Evolutionary conservation across 2,329 filamentous ascomycete genomes (phyloP).

Genomic region (Alternaria burnsii): DNA sequence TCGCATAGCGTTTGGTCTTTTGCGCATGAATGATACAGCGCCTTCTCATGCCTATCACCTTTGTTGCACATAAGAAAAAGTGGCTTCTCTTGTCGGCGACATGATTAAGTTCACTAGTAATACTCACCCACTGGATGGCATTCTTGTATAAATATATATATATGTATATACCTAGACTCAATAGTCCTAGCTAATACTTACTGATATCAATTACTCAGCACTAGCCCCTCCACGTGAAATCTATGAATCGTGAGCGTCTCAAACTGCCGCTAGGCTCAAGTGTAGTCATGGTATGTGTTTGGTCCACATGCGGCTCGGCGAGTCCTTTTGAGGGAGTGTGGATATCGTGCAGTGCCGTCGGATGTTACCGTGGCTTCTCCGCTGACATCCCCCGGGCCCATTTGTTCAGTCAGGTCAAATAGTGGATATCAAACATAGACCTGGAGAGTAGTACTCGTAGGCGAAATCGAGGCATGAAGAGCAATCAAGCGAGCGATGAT

Average conservation of each 20-base stretch:
- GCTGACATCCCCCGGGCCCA: background rate
- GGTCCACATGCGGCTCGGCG: conserved; percentile 5
- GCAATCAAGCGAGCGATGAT: background rate
- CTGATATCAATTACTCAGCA: background rate
- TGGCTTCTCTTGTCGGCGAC: conserved; percentile 15
- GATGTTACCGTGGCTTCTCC: conserved; percentile 4
- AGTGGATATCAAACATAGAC: background rate
- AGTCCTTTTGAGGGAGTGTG: background rate
- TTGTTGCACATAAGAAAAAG: background rate
- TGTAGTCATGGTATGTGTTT: background rate
- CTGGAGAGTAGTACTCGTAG: background rate
- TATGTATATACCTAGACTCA: background rate
- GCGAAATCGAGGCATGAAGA: background rate
- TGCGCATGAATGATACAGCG: conserved; percentile 10
- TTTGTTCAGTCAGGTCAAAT: background rate
- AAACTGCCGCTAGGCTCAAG: background rate
- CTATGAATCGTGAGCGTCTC: background rate
- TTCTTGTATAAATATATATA: conserved; percentile 5
- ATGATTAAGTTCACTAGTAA: conserved; percentile 9
- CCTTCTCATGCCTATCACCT: conserved; percentile 3
- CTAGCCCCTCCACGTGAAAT: background rate
- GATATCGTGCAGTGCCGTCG: conserved; percentile 2
- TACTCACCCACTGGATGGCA: conserved; percentile 11
- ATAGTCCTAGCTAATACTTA: conserved; percentile 12
- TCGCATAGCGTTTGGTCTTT: conserved; percentile 28